Evolutionary conservation across 257 asterid genomes (phyloP), one percentile per base, ranked within the genome.

Genomic region (Penstemon davidsonii): DNA sequence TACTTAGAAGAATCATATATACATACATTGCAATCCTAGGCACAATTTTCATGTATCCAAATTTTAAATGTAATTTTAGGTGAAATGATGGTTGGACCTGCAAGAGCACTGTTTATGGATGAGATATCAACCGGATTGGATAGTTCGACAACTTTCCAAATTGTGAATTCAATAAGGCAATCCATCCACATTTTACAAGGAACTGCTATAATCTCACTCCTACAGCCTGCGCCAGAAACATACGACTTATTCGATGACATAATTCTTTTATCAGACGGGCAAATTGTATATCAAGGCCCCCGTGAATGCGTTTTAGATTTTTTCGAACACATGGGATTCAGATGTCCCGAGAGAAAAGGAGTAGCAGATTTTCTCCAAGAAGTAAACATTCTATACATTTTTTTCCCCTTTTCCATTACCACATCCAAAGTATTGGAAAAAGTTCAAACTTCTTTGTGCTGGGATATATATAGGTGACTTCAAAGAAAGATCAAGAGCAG

Each of bases 91-190:
- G 97, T 92, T 44, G 98, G 98, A 74, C 95, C 96, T 36, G 85
- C 96, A 62, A 80, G 91, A 80, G 97, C 90, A 3, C 79, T 92
- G 43, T 86, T 92, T 45, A 92, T 92, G 98, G 98, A 92, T 63
- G 98, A 92, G 85, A 89, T 92, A 79, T 92, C 98, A 3, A 92
- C 95, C 4, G 98, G 98, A 49, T 77, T 92, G 79, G 98, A 92
- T 46, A 87, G 95, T 64, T 92, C 98, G 13, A 92, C 98, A 5
- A 89, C 98, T 9, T 89, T 79, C 59, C 92, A 85, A 72, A 89
- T 92, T 7, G 95, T 90, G 62, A 88, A 92, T 61, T 86, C 96
- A 1, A 82, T 92, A 45, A 79, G 80, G 71, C 96, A 89, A 58
- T 84, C 86, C 45, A 85, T 92, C 75, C 96, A 92, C 77, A 81